Evolutionary conservation across 192 early-diverging fungal species (phyloP), one percentile per base, ranked within the genome.

Genomic region (Rhizophagus sp.): DNA sequence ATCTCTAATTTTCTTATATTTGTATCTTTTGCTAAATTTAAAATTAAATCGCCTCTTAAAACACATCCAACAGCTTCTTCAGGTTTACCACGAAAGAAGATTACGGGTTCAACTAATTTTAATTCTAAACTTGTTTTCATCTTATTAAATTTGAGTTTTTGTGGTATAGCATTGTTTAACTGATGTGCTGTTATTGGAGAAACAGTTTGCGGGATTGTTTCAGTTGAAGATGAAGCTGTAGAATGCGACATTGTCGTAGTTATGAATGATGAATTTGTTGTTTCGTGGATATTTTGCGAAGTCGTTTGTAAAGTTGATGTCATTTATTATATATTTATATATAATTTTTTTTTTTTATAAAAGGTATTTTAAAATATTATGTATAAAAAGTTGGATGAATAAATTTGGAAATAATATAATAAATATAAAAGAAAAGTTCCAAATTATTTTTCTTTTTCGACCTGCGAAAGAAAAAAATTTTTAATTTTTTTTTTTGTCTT

Each of bases 31-130:
- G 41, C 11, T 30, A 73, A 52, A 73, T 73, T 22, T 13, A 73
- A 49, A 6, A 73, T 50, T 25, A 73, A 49, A 27, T 73, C 71
- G 27, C 71, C 71, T 73, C 71, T 73, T 27, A 73, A 73, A 13
- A 73, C 41, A 73, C 44, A 73, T 39, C 71, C 71, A 49, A 73
- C 47, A 27, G 71, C 39, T 73, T 73, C 71, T 73, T 73, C 71
- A 73, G 71, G 71, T 73, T 50, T 50, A 15, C 25, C 67, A 33
- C 67, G 22, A 73, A 73, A 73, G 47, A 73, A 73, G 25, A 73
- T 50, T 27, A 73, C 47, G 12, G 71, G 71, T 73, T 73, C 71
- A 17, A 73, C 71, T 25, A 73, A 50, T 50, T 73, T 73, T 50
- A 73, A 25, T 50, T 73, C 71, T 73, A 73, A 73, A 12, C 19